Percentiles rank a stretch among this genome's conserved stretches.
phyloP scores from a whole-genome alignment of 2,329 filamentous ascomycete genomes.

The Dothidotthia symphoricarpi region DNA sequence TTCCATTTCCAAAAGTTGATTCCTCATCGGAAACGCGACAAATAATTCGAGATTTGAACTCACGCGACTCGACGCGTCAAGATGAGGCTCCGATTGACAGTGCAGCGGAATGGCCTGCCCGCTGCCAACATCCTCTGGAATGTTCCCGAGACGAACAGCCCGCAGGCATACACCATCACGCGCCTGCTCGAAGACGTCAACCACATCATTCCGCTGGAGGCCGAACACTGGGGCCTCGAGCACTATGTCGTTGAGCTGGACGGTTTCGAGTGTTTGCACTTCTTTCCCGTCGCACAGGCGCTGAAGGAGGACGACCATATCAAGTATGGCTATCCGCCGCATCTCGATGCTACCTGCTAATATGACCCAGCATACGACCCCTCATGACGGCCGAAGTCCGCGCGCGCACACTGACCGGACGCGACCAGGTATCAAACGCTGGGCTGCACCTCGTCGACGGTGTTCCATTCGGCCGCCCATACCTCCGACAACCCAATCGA shows the following conservation, averaged over 20 bases:
- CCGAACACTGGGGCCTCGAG: conserved; percentile 78
- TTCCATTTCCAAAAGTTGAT: too few species aligned
- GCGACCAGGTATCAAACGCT: conserved; percentile 75
- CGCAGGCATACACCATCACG: conserved; percentile 59
- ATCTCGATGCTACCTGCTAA: conserved; percentile 3
- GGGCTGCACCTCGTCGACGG: conserved; percentile 84
- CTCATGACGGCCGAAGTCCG: conserved; percentile 73
- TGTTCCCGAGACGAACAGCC: conserved; percentile 33
- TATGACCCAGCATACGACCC: conserved; percentile 65
- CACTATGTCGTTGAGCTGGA: conserved; percentile 82
- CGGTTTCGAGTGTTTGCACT: conserved; percentile 85
- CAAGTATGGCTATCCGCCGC: conserved; percentile 54
- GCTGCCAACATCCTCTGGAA: conserved; percentile 41
- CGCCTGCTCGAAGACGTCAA: conserved; percentile 77
- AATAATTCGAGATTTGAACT: conserved; percentile 6
- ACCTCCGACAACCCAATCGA: conserved; percentile 60
- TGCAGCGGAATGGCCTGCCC: conserved; percentile 40
- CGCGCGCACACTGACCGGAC: conserved; percentile 69
- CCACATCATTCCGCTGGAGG: conserved; percentile 76
- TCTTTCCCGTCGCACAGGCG: conserved; percentile 66
- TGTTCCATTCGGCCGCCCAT: conserved; percentile 75
- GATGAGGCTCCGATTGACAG: conserved; percentile 41
- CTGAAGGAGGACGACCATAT: conserved; percentile 83
- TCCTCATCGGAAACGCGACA: too few species aligned
- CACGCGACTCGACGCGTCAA: conserved; percentile 6